Conservation (phyloP, 1,284 basidiomycete genomes). For the Serendipita sp. region DNA sequence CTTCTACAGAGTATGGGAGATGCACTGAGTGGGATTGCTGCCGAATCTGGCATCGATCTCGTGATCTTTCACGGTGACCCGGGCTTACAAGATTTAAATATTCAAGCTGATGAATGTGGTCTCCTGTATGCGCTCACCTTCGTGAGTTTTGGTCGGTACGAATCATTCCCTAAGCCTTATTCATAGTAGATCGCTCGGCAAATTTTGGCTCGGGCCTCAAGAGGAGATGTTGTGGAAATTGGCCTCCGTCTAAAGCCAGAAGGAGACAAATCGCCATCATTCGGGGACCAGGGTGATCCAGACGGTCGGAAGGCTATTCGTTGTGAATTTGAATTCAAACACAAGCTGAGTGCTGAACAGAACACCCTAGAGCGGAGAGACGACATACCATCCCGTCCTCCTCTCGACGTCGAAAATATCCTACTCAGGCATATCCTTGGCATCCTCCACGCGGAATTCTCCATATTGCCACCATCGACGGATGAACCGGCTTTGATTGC, state of each 20-base stretch:
- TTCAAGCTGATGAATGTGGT: conserved; percentile 73
- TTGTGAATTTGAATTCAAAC: background rate
- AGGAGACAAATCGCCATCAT: background rate
- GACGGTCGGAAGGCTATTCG: too few species aligned
- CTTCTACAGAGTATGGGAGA: conserved; percentile 68
- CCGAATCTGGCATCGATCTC: conserved; percentile 69
- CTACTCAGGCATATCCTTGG: background rate
- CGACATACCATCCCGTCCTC: background rate
- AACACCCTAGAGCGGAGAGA: too few species aligned
- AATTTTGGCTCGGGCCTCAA: conserved; percentile 50
- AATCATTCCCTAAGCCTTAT: conserved; percentile 12
- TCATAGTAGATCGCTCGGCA: conserved; percentile 63
- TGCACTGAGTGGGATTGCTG: conserved; percentile 70
- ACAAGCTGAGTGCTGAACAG: background rate
- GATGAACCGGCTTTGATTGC: background rate
- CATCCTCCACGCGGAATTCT: background rate
- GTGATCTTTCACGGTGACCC: conserved; percentile 81
- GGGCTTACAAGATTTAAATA: conserved; percentile 68
- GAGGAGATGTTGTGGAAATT: conserved; percentile 76
- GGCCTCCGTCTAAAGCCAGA: conserved; percentile 56
- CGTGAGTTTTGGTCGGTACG: conserved; percentile 36
- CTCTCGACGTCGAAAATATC: background rate
- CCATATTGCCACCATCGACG: background rate
- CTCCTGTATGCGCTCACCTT: conserved; percentile 68
- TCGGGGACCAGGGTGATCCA: background rate